Base-by-base conservation (phyloP, 2,329 filamentous ascomycete genomes). In the Colletotrichum sp. region DNA sequence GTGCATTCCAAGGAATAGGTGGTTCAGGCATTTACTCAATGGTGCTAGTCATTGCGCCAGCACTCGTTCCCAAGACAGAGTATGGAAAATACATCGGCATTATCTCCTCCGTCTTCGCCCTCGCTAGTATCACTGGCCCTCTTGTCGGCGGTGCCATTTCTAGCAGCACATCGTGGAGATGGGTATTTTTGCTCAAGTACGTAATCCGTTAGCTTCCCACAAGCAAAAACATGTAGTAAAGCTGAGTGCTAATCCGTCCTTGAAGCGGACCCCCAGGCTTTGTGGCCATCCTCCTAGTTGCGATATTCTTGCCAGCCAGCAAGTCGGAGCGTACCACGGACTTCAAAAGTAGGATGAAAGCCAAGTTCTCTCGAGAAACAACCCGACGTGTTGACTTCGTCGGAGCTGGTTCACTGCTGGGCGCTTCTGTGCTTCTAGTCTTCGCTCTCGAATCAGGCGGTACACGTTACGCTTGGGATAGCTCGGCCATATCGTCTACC, bases 401-500 rank as follows among this genome's bases (percentile, higher is more conserved):
- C 26, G 52, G 52, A 13, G 52, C 52, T 8, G 52, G 52, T 3
- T 56, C 52, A 0, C 8, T 56, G 0, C 16, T 56, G 5, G 52
- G 52, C 16, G 52, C 52, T 28, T 56, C 87, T 0, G 83, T 87
- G 8, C 81, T 89, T 5, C 78, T 89, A 15, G 84, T 89, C n/a
- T 86, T 87, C 48, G 86, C 84, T 4, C 81, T 89, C 15, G 84
- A 89, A 66, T 82, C 87, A 76, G 87, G 80, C 4, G 87, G 87
- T 8, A 78, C 83, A 13, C 80, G 80, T 4, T 87, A 86, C 66
- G 76, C 83, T 2, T 89, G 88, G 88, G 79, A 77, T 7, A 86
- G 84, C 52, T 81, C 82, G 0, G 76, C 83, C 5, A 83, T 89
- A 4, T 81, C 88, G 8, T 76, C 79, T 10, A 81, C 80, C 2